Evolutionary conservation across 805 yeast species (phyloP).

Genomic region (Sugiyamaella marilandica): DNA sequence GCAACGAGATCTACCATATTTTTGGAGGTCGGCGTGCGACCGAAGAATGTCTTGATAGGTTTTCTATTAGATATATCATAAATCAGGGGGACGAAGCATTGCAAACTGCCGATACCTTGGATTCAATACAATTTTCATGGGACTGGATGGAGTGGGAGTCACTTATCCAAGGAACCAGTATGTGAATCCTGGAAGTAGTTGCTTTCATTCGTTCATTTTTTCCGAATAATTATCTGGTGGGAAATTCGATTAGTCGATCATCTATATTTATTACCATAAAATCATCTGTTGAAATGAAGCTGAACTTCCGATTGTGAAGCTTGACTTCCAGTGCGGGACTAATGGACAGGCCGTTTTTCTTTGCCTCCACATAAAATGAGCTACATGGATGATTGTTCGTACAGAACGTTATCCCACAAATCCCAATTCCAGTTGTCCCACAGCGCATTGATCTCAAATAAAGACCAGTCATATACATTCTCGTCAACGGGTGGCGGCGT

Average conservation of each 20-base stretch:
- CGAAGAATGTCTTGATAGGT: not conserved
- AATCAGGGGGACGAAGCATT: not conserved
- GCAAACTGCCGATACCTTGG: not conserved
- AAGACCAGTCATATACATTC: not conserved
- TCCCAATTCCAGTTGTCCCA: slow-evolving; percentile 1
- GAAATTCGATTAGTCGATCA: too few species aligned
- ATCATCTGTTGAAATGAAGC: too few species aligned
- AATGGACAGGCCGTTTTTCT: too few species aligned
- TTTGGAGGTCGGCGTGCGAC: not conserved
- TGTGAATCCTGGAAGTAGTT: too few species aligned
- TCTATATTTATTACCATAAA: too few species aligned
- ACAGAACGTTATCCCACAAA: not conserved
- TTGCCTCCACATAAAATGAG: too few species aligned
- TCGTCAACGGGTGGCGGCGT: not conserved
- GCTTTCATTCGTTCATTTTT: too few species aligned
- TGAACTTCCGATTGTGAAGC: too few species aligned
- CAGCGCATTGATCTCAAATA: not conserved
- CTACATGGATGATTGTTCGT: not conserved
- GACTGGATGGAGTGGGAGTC: slow-evolving; percentile 4
- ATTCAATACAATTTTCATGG: not conserved
- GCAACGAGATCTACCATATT: not conserved
- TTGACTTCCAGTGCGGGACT: too few species aligned
- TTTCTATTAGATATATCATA: not conserved
- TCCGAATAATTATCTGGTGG: too few species aligned
- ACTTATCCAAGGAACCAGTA: not conserved